Percentiles rank a stretch among this genome's conserved stretches.
These are phyloP conservation scores for Hirsutella minnesotensis DNA, from an alignment of 2,329 filamentous ascomycete genomes.

Conservation along the genomic window DNA sequence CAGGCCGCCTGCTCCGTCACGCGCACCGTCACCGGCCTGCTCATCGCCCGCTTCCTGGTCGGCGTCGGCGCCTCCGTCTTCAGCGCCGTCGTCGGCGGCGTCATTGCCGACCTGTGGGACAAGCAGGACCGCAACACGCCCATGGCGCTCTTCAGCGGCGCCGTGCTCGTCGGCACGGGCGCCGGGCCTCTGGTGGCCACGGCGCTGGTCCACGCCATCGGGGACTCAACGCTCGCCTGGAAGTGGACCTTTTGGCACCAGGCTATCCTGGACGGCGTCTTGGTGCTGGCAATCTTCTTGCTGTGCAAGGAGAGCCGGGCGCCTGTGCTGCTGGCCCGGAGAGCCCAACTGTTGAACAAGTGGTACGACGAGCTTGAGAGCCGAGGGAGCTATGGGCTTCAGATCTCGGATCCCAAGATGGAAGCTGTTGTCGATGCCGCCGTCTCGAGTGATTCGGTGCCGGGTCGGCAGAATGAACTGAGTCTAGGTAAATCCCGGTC, in stretches of 20 bases:
- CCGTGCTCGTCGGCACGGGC: constrained; percentile 68
- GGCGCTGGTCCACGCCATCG: constrained; percentile 52
- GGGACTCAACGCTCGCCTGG: constrained; percentile 40
- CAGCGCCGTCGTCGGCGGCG: constrained; percentile 84
- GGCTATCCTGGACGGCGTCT: constrained; percentile 51
- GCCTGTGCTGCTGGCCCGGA: constrained; percentile 65
- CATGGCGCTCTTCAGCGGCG: constrained; percentile 80
- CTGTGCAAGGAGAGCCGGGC: constrained; percentile 77
- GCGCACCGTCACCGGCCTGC: constrained; percentile 56
- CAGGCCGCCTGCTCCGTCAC: constrained; percentile 66
- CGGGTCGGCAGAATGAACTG: neutral
- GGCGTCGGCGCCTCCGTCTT: constrained; percentile 71
- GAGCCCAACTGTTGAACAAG: constrained; percentile 59
- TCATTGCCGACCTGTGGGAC: constrained; percentile 77
- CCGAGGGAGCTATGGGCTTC: constrained; percentile 43
- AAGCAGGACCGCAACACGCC: constrained; percentile 71
- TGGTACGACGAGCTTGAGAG: constrained; percentile 69
- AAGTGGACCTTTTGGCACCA: constrained; percentile 88
- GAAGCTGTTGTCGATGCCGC: constrained; percentile 9
- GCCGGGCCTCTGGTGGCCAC: constrained; percentile 63
- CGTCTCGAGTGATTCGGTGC: constrained; percentile 5
- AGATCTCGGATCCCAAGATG: constrained; percentile 13
- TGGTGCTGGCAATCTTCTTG: constrained; percentile 49
- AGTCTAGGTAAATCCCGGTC: neutral
- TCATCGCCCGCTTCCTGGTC: constrained; percentile 63